phyloP scores from a whole-genome alignment of 768 basidiomycete genomes.

The Collybia mongolica region DNA sequence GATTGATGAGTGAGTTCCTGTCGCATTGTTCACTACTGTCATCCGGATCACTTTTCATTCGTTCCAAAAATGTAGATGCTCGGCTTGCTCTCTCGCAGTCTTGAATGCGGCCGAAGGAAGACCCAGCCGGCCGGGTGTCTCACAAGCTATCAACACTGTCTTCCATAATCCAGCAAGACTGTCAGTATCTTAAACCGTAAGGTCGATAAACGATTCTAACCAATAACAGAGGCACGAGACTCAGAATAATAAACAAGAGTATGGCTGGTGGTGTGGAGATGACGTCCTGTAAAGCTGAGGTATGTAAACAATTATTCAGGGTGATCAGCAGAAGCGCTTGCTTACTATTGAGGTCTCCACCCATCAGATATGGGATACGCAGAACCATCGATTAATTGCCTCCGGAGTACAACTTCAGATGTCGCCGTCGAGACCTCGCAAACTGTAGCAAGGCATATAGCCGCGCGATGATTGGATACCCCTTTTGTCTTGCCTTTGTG shows the following conservation, averaged over 20 bases:
- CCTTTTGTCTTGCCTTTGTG: too few relatives aligned
- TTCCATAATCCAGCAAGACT: slow-evolving; percentile 40
- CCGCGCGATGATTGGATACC: too few relatives aligned
- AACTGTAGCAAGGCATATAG: too few relatives aligned
- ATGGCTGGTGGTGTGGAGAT: slow-evolving; percentile 25
- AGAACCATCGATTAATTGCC: slow-evolving; percentile 37
- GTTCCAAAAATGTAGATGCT: slow-evolving; percentile 30
- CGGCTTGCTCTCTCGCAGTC: slow-evolving; percentile 35
- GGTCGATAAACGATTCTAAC: not conserved
- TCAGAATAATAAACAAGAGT: slow-evolving; percentile 41
- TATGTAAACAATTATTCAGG: slow-evolving; percentile 14
- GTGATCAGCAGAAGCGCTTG: not conserved
- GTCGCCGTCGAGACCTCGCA: slow-evolving; percentile 22
- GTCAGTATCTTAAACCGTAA: slow-evolving; percentile 22
- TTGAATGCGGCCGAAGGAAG: slow-evolving; percentile 31
- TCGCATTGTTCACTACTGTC: not conserved
- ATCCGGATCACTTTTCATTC: not conserved
- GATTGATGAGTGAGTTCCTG: slow-evolving; percentile 42
- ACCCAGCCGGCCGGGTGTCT: slow-evolving; percentile 31
- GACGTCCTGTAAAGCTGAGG: slow-evolving; percentile 39
- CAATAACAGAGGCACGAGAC: slow-evolving; percentile 36
- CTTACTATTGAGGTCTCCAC: not conserved
- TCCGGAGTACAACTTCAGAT: slow-evolving; percentile 41
- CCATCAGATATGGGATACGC: slow-evolving; percentile 39
- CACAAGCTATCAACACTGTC: slow-evolving; percentile 42